These are phyloP conservation scores for Rhynchospora breviuscula DNA, from an alignment of 176 grass and related monocot species.

Conservation along the genomic window DNA sequence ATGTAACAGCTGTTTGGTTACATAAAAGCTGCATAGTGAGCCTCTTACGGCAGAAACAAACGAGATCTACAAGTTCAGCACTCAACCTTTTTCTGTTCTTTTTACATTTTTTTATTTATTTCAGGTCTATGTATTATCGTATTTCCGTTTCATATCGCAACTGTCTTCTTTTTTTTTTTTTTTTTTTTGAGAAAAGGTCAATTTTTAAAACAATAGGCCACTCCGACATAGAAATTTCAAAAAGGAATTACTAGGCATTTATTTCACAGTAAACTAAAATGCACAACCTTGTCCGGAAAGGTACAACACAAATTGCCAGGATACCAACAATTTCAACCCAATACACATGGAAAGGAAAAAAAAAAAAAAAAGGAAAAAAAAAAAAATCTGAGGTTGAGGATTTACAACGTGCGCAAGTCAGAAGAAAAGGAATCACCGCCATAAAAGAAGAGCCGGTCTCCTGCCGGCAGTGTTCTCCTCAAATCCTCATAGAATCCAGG, in stretches of 20 bases:
- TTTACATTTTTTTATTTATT: background rate
- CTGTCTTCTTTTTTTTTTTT: background rate
- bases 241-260: background rate
- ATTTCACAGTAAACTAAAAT: constrained; percentile 6
- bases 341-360: constrained; percentile 1
- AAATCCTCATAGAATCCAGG: constrained; percentile 21
- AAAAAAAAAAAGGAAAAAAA: background rate
- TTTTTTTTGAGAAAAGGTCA: background rate
- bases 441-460: constrained; percentile 39
- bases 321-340: constrained; percentile 21
- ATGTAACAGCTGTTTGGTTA: too few species aligned
- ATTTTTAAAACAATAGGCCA: background rate
- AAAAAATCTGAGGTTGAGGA: background rate
- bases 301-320: constrained; percentile 1
- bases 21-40: too few species aligned
- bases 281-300: background rate
- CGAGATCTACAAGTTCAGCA: background rate
- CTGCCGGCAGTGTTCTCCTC: background rate
- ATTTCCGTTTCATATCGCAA: background rate
- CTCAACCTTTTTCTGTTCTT: background rate
- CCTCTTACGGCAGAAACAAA: too few species aligned
- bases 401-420: constrained; percentile 39
- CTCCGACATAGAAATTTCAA: background rate
- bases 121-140: background rate
- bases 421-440: constrained; percentile 37